Evolutionary conservation across 345 rosid genomes (phyloP), one percentile per base, ranked within the genome.

Genomic region (Gossypium sturtianum): DNA sequence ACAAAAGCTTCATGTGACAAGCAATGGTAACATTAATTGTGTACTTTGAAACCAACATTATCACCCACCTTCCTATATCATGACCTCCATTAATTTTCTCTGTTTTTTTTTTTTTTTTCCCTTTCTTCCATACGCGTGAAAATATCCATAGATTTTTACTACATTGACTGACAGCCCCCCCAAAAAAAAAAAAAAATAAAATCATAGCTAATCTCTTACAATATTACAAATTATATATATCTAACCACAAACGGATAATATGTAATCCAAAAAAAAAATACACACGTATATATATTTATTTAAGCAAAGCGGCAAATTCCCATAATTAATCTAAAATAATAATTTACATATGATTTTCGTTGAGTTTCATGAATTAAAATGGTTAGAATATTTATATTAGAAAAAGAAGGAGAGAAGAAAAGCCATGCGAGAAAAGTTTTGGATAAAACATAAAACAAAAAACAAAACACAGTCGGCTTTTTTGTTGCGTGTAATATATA

Each of bases 401-500:
- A 29, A 51, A 3, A 13, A 12, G 17, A 16, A 51, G 5, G 17
- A 29, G 13, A 19, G 3, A 12, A 6, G 11, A 57, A 0, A 67
- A 2, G 45, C 45, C 54, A 71, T n/a, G 47, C 17, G 67, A 64
- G 72, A 49, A 69, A 69, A 51, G 43, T 69, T 15, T 16, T 22
- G 53, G n/a, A 66, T 66, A 66, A 66, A 70, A 53, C 52, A 48
- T 2, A 48, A 9, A 53, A 54, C 19, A 57, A 53, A 29, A 44
- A 66, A 73, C 71, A 73, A 75, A 80, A 67, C 17, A 68, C 17
- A 57, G 85, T 81, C 89, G 86, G 87, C 89, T 74, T 17, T 66
- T 82, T 86, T 83, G 90, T 85, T 85, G 67, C 66, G 82, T 82
- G 29, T 71, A 12, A n/a, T 70, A 79, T 73, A 79, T 75, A n/a